These are phyloP conservation scores for Hibiscus tridactylites DNA, from an alignment of 345 rosid species.

Conservation along the genomic window DNA sequence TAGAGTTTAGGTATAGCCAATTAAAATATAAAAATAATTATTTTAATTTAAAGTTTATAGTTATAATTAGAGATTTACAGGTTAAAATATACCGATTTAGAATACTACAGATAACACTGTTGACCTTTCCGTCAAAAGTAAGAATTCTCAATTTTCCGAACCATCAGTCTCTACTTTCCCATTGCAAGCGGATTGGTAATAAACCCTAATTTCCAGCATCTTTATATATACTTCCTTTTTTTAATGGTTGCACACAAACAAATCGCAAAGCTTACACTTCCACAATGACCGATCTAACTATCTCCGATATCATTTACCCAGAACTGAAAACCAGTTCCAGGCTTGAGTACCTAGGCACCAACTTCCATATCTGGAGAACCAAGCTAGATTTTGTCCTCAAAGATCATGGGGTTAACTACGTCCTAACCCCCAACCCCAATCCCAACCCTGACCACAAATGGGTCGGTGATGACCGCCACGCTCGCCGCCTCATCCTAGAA, in stretches of 20 bases:
- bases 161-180: neutral
- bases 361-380: constrained; percentile 6
- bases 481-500: constrained; percentile 7
- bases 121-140: neutral
- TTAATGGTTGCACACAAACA: neutral
- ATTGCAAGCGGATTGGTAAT: neutral
- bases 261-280: neutral
- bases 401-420: neutral
- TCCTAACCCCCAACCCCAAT: neutral
- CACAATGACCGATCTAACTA: neutral
- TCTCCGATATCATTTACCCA: neutral
- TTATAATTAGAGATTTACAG: no score
- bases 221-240: no score
- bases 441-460: neutral
- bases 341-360: neutral
- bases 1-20: no score
- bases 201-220: neutral
- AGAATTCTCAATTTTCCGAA: neutral
- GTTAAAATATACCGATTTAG: no score
- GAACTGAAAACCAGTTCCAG: constrained; percentile 5
- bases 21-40: no score
- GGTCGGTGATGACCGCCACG: neutral
- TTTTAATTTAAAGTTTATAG: no score
- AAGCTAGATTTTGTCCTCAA: neutral
- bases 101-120: neutral